Base-by-base conservation (phyloP, 768 basidiomycete genomes). In the Leccinellum luteum region DNA sequence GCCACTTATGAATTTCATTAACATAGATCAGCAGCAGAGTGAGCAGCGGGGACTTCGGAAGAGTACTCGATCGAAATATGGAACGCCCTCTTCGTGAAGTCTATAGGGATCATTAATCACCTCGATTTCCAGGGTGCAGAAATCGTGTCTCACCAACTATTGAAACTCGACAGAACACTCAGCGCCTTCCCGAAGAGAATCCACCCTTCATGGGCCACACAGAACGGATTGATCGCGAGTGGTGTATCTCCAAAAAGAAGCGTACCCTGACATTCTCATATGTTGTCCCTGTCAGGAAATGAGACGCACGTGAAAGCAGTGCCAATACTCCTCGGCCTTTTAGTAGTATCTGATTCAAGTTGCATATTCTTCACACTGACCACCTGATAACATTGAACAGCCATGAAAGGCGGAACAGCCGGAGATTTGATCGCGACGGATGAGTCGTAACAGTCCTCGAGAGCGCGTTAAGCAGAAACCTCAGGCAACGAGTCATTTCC, bases 381-480 rank as follows among this genome's bases (percentile, higher is more conserved):
- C 75, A 44, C 75, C 76, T 34, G 75, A 71, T 63, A 79, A 76
- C 55, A 78, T 81, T 81, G 69, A 34, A 17, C 66, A 43, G 64
- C 56, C 52, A 58, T 64, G 31, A 65, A 59, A 41, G 53, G 44
- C 43, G 52, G 28, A 25, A 43, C 57, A 41, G 55, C 44, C 53
- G 50, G 50, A 30, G 19, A 45, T 64, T 64, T 63, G 69, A 67
- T 62, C 73, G 72, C 15, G 77, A 72, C 31, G 75, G 77, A 63
- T 79, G 77, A 28, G 78, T 74, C 19, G 75, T 76, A 12, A 73
- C 76, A 13, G 76, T 69, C 51, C 76, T 76, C 51, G 75, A 70
- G 30, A 79, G 64, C 7, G 73, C 67, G 32, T 73, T 66, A 27
- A 77, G 72, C 35, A 79, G 67, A 19, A 75, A 15, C 72, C 61